A percentile compares a stretch with the other conserved stretches of the same genome.
These are phyloP conservation scores for Lipomyces starkeyi DNA, from an alignment of 805 yeast species.

Conservation along the genomic window DNA sequence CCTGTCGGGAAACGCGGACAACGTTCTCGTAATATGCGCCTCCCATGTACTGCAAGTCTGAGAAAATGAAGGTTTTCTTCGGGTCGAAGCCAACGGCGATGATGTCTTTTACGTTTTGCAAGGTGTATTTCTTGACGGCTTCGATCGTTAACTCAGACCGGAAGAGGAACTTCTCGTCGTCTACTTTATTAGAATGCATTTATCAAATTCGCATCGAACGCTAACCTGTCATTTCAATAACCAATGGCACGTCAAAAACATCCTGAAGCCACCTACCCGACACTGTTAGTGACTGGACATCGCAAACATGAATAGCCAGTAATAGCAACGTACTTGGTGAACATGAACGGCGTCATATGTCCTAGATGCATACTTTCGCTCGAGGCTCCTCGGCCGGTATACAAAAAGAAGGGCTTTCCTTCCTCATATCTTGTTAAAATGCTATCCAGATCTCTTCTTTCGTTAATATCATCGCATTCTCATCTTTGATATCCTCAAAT, in stretches of 20 bases:
- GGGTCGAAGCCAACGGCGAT: constrained; percentile 94
- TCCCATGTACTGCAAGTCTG: constrained; percentile 91
- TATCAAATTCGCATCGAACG: neutral
- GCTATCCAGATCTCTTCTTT: constrained; percentile 49
- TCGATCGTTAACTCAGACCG: constrained; percentile 87
- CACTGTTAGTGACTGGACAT: neutral
- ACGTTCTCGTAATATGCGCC: constrained; percentile 94
- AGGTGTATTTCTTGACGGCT: constrained; percentile 81
- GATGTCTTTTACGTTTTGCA: constrained; percentile 88
- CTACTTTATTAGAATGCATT: constrained; percentile 59
- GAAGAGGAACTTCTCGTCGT: constrained; percentile 95
- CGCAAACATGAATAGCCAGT: neutral
- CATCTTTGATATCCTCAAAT: neutral
- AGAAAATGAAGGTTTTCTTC: constrained; percentile 91
- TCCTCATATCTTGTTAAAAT: constrained; percentile 90
- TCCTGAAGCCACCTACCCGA: constrained; percentile 83
- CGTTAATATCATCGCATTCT: neutral
- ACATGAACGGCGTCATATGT: constrained; percentile 92
- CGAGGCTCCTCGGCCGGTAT: constrained; percentile 98
- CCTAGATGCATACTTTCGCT: constrained; percentile 95
- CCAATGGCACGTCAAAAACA: constrained; percentile 94
- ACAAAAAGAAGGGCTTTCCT: constrained; percentile 92
- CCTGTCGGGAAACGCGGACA: constrained; percentile 88
- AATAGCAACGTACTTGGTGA: constrained; percentile 62
- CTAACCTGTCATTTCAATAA: constrained; percentile 63